Evolutionary conservation across 768 basidiomycete species (phyloP).

Genomic region (Collybia sordida): DNA sequence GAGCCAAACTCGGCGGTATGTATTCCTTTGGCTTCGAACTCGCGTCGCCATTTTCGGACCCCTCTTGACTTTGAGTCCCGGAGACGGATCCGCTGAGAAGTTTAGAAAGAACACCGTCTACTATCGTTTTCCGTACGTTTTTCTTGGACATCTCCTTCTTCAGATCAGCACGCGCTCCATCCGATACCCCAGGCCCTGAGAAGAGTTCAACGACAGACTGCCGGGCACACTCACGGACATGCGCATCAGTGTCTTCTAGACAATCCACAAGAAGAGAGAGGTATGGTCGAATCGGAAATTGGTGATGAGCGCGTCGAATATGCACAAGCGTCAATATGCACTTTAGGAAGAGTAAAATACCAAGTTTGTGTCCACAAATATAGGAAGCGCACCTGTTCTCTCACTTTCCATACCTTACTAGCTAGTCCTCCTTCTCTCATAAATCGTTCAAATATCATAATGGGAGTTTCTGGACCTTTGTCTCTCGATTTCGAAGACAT

Average conservation of each 20-base stretch:
- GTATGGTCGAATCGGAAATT: constrained; percentile 82
- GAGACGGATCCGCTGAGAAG: constrained; percentile 49
- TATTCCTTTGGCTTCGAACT: constrained; percentile 52
- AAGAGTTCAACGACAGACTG: constrained; percentile 83
- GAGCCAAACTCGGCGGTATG: constrained; percentile 71
- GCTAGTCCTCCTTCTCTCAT: constrained; percentile 70
- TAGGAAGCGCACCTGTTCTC: constrained; percentile 69
- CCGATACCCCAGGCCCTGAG: constrained; percentile 76
- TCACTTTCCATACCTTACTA: constrained; percentile 84
- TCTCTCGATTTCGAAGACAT: constrained; percentile 47
- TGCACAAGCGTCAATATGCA: constrained; percentile 69
- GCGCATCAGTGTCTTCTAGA: constrained; percentile 88
- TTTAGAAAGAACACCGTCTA: constrained; percentile 74
- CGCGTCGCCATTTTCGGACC: constrained; percentile 58
- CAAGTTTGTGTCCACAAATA: constrained; percentile 1
- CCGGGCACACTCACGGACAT: constrained; percentile 85
- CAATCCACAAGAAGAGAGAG: constrained; percentile 77
- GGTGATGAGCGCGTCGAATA: constrained; percentile 66
- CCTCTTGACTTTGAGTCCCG: constrained; percentile 51
- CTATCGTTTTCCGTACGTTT: constrained; percentile 82
- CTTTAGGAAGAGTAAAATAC: constrained; percentile 23
- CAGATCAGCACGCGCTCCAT: constrained; percentile 87
- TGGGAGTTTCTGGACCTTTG: constrained; percentile 69
- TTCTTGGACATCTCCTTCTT: constrained; percentile 91
- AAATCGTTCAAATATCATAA: constrained; percentile 68